Base-by-base conservation (phyloP, 371 early-diverging fungal genomes). In the Nosema granulosis region DNA sequence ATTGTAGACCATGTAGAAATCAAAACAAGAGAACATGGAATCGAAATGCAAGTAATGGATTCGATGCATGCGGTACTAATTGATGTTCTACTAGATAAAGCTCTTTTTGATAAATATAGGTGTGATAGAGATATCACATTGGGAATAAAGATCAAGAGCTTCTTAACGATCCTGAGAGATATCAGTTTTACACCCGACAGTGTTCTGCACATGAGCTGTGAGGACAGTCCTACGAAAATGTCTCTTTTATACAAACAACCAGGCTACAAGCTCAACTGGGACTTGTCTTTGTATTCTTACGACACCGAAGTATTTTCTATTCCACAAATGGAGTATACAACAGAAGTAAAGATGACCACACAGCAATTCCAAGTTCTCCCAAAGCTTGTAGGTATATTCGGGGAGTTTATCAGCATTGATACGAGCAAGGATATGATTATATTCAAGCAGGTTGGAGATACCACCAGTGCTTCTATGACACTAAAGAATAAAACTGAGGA, bases 1-100 rank as follows among this genome's bases (percentile, higher is more conserved):
- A 66, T 86, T 51, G 82, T 84, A 3, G 83, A 85, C 34, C 63
- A 82, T n/a, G 70, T 74, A 11, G 81, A 78, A 38, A 73, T 86
- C 35, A 80, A 77, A 67, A 73, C 72, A 6, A 68, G 62, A 13
- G 66, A 67, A 0, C 57, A 70, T n/a, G 85, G 85, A 6, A 35
- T 86, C 26, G 63, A 52, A 28, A 83, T 85, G 22, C 87, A 85
- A 65, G 80, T 79, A 13, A 85, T 86, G 83, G 87, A 86, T 73
- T 75, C 79, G 20, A 83, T 82, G 78, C 80, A 83, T 65, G 87
- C 82, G 12, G 78, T 75, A 16, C 63, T 85, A 70, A 76, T 77
- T 43, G 85, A 85, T 67, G 69, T 86, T 18, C 79, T 78, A 63
- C 12, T 86, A 12, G 61, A 71, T 37, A 72, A 35, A 54, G 62